Conservation (phyloP, 2,329 filamentous ascomycete species). For the Cercospora sp. region DNA sequence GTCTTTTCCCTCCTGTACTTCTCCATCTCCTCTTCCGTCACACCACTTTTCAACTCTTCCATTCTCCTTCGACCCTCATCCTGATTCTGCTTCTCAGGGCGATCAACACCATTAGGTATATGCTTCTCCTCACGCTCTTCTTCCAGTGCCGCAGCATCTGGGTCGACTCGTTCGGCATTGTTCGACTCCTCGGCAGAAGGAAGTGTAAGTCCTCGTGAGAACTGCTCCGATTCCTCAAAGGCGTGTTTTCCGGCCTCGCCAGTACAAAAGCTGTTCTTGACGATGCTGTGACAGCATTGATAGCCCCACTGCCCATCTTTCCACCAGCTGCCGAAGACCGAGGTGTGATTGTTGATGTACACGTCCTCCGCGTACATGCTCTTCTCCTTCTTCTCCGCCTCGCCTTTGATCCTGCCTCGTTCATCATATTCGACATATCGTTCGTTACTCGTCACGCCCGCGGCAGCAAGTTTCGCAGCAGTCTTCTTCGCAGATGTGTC, state of each 20-base stretch:
- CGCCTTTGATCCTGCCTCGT: conserved; percentile 84
- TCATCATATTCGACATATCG: conserved; percentile 94
- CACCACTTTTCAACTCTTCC: conserved; percentile 74
- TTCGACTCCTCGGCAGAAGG: conserved; percentile 29
- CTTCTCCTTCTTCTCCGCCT: conserved; percentile 70
- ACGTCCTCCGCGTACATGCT: conserved; percentile 93
- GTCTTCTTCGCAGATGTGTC: conserved; percentile 62
- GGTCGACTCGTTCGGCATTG: conserved; percentile 39
- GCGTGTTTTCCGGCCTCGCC: conserved; percentile 82
- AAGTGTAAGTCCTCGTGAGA: conserved; percentile 53
- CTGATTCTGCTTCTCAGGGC: conserved; percentile 43
- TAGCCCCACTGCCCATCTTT: conserved; percentile 93
- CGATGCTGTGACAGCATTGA: conserved; percentile 85
- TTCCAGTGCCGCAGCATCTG: conserved; percentile 45
- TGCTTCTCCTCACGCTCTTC: conserved; percentile 45
- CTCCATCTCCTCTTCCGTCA: conserved; percentile 83
- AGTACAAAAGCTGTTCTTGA: conserved; percentile 98
- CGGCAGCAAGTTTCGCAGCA: conserved; percentile 50
- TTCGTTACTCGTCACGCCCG: conserved; percentile 77
- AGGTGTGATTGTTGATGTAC: conserved; percentile 83
- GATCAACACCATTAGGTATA: conserved; percentile 47
- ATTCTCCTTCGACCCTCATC: conserved; percentile 67
- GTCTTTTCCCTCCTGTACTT: conserved; percentile 75
- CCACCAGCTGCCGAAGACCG: conserved; percentile 98
- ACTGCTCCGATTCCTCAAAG: conserved; percentile 71